Evolutionary conservation across 129 eudicot genomes (phyloP), one percentile per base, ranked within the genome.

Genomic region (Calendula officinalis): DNA sequence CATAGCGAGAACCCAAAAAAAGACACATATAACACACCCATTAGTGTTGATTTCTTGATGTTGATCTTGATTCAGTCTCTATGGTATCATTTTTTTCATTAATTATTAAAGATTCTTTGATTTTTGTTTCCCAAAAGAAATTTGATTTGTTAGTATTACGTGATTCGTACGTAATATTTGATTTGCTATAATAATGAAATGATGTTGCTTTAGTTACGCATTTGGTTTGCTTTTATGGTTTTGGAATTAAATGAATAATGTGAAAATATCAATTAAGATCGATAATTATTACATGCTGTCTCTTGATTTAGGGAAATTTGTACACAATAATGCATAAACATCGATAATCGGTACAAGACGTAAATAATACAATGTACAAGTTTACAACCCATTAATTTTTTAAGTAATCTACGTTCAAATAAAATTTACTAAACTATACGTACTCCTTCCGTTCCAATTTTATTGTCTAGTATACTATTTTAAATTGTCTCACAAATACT

Each of bases 1-100:
- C 75, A 70, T 44, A 60, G 51, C 30, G 53, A 71, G 76, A 61
- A 69, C 61, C n/a, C 32, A 62, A 71, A 61, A 69, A 71, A 71
- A 61, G 60, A 52, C 53, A 61, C 62, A 61, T 38, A 14, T n/a
- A 71, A 13, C 61, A 71, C 52, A 40, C 52, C 69, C 48, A 61
- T 71, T 71, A 71, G 27, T 45, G 69, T 37, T 70, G 53, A 60
- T 60, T 5, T 60, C 12, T 59, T 60, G 62, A 60, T 59, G 75
- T 70, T 67, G 75, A 38, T 27, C 30, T 35, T 59, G 66, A 45
- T 60, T 58, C 49, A 36, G 42, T 69, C 36, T n/a, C 38, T 56
- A 36, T 35, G 16, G 32, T 40, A 53, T 59, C 59, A 59, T 22
- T 8, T 59, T 35, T 48, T 36, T 4, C 59, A 45, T 70, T 60